Evolutionary conservation across 2,329 filamentous ascomycete genomes (phyloP), one percentile per base, ranked within the genome.

Genomic region (Penicillium concentricum): DNA sequence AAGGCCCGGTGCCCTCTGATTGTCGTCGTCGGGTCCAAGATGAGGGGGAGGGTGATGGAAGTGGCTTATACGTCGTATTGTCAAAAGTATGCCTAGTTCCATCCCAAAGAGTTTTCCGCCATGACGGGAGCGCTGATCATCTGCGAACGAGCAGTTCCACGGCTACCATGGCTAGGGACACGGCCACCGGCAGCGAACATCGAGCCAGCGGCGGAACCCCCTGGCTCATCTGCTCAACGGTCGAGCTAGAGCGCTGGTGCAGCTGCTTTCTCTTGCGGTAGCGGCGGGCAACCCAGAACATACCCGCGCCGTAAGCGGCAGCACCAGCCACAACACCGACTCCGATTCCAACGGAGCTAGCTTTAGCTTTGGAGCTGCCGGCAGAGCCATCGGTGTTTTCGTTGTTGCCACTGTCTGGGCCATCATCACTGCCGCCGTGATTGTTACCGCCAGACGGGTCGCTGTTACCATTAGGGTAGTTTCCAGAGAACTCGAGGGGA

Each of bases 41-140:
- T 37, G 47, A 50, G 39, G 32, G 32, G 35, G 43, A 34, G 45
- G 26, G 15, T 50, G 44, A 41, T 28, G 47, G 41, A 51, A 39
- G 42, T 56, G 52, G 51, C 60, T 44, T 58, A 51, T 56, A 45
- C 48, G 57, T 64, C 57, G 57, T 51, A 44, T 57, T 60, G 28
- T 51, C 52, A 57, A 58, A 47, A 51, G 20, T 51, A 56, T 57
- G 38, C 68, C 86, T 82, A 97, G 80, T 95, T 96, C 92, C 92
- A 97, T 68, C 92, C 92, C 64, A 97, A 84, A 50, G 91, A 96
- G 82, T 97, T 97, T 80, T 95, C 92, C 4, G 92, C 89, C 74
- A 92, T 92, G 61, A 96, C 89, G 4, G 92, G 92, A 34, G 91
- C 90, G 60, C 90, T 95, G 72, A 97, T 96, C 75, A 88, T 84